A percentile compares a stretch with the other conserved stretches of the same genome.
Evolutionary conservation across 2,329 filamentous ascomycete species (phyloP).

Genomic region (Claviceps maximensis): DNA sequence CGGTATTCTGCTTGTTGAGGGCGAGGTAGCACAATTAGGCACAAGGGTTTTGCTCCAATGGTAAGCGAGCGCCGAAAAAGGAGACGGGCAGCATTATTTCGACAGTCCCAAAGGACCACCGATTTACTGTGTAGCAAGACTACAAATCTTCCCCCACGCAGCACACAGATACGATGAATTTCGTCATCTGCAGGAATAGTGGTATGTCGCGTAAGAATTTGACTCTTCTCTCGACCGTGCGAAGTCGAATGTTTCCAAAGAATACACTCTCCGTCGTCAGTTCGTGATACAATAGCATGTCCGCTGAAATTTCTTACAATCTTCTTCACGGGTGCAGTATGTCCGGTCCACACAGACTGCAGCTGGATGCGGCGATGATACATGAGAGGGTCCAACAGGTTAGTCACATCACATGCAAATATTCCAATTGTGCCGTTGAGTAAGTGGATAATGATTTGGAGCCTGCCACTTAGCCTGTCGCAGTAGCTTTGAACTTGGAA

Average conservation of each 20-base stretch:
- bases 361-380: constrained; percentile 46
- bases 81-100: constrained; percentile 41
- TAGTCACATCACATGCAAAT: constrained; percentile 64
- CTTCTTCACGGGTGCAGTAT: constrained; percentile 68
- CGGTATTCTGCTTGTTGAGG: constrained; percentile 42
- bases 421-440: constrained; percentile 78
- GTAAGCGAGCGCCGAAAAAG: constrained; percentile 40
- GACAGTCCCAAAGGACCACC: constrained; percentile 70
- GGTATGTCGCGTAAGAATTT: constrained; percentile 49
- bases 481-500: constrained; percentile 64
- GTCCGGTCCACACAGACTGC: constrained; percentile 67
- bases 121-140: constrained; percentile 63
- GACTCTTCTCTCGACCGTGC: constrained; percentile 24
- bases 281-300: constrained; percentile 67
- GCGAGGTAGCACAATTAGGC: constrained; percentile 61
- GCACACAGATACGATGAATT: constrained; percentile 67
- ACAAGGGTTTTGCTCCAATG: constrained; percentile 59
- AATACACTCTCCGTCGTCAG: constrained; percentile 63
- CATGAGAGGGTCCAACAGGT: constrained; percentile 62
- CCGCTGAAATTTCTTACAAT: constrained; percentile 78
- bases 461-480: constrained; percentile 45
- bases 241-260: constrained; percentile 56
- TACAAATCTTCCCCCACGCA: constrained; percentile 66
- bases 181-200: constrained; percentile 53
- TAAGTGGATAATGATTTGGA: constrained; percentile 67